Evolutionary conservation across 257 asterid genomes (phyloP), one percentile per base, ranked within the genome.

Genomic region (Haberlea rhodopensis): DNA sequence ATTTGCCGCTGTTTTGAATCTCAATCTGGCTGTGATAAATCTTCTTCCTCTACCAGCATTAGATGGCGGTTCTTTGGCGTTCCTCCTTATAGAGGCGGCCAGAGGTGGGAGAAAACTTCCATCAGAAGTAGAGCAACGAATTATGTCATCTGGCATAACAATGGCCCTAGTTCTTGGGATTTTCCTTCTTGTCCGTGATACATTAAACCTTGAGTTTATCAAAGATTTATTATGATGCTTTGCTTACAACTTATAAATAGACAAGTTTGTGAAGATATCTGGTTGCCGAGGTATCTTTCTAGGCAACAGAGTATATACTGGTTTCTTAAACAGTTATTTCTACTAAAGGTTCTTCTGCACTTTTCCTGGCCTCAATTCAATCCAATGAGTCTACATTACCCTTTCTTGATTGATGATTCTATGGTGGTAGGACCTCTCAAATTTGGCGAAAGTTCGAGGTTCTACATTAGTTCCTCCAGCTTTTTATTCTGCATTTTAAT

Each of bases 61-160:
- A 46, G 99, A 94, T 53, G 99, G 99, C 21, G 97, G 97, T 29
- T 75, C 99, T 7, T 78, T 94, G 79, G 95, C 97, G 0, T 79
- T 94, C 82, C 77, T 90, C 26, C 88, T 90, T 19, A 40, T 89
- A 24, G 99, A 94, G 78, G 99, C 97, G 16, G 96, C 80, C 13
- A 76, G 99, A 75, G 99, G 99, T 8, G 99, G 99, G 73, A 84
- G 84, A 58, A 94, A 94, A 78, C 87, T 94, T 23, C 99, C 97
- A 5, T 53, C 79, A 51, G 97, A 94, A 66, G 8, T 94, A 31
- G 99, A 94, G 86, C 97, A 94, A 71, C 73, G 76, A 59, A 94
- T 94, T 21, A 90, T 84, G 97, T 90, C 97, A 5, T 87, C 96
- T 13, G 99, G 99, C 63, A 81, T 94, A 53, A 87, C 65, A 71